Base-by-base conservation (phyloP, 176 grass and related monocot genomes). In the Hyparrhenia diplandra region DNA sequence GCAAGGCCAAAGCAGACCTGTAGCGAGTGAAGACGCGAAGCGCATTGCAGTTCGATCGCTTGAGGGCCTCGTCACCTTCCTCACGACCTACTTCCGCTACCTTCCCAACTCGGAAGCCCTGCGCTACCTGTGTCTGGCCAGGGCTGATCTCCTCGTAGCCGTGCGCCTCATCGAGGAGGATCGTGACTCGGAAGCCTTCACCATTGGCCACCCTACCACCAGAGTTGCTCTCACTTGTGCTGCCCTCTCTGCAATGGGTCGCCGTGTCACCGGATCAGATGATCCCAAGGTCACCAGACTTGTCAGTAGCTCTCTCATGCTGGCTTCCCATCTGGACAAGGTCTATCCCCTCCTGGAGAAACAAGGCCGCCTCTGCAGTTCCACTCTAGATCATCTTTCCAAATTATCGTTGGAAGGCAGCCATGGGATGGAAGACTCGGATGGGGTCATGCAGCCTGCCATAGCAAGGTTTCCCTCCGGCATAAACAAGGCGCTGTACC, bases 201-300 rank as follows among this genome's bases (percentile, higher is more conserved):
- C 31, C 71, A n/a, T 57, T 49, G 46, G 46, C 31, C 47, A 36
- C 72, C 31, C 7, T 14, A 74, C 71, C 18, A 73, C 70, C 71
- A 55, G 34, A 20, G 9, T 74, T 21, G 46, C 71, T n/a, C 46
- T 74, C 10, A 54, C 28, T 3, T 74, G 71, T 35, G 71, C 46
- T 32, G 71, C 46, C 71, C 16, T 54, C 28, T 21, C 71, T 35
- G 46, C 71, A 32, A 54, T n/a, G 47, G 18, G 29, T 54, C 18
- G 8, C 17, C 42, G 32, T 2, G 23, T 25, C 62, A 4, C 62
- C 7, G 29, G 62, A 27, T 70, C 67, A 43, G 42, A 71, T 29
- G 41, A 71, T 47, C 69, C 69, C 69, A 71, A 71, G 69, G 42
- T 71, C 69, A 71, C 70, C 28, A 12, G 70, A 52, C 17, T 73